Conservation (phyloP, 208 protist species). For the Crithidia sp. region DNA sequence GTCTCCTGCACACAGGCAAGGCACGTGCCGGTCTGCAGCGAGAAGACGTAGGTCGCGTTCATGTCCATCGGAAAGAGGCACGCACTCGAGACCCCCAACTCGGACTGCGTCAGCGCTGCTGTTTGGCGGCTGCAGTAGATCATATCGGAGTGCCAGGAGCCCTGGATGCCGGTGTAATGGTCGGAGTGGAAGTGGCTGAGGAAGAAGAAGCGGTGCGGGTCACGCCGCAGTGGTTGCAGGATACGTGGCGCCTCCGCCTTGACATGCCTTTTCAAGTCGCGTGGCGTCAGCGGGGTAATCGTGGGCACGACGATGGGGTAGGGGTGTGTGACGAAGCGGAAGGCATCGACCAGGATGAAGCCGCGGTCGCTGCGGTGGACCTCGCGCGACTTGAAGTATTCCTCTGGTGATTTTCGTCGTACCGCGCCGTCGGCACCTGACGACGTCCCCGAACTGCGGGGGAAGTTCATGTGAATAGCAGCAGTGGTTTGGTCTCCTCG, state of each 20-base stretch:
- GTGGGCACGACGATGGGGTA: not conserved
- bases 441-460: not conserved
- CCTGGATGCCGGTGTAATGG: constrained; percentile 81
- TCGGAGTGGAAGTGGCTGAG: constrained; percentile 93
- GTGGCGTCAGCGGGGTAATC: constrained; percentile 1
- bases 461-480: not conserved
- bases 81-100: constrained; percentile 47
- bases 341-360: constrained; percentile 80
- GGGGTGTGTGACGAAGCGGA: constrained; percentile 38
- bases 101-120: constrained; percentile 48
- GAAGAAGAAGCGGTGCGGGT: constrained; percentile 61
- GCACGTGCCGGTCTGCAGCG: constrained; percentile 35
- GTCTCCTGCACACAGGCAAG: constrained; percentile 20
- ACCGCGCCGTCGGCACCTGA: not conserved
- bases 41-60: constrained; percentile 58
- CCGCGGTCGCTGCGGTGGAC: constrained; percentile 42
- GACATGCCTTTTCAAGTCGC: too few species aligned
- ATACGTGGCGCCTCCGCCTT: too few species aligned
- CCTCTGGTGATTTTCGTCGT: not conserved
- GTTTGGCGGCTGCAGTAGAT: constrained; percentile 82
- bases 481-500: too few species aligned
- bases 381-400: constrained; percentile 68
- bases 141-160: constrained; percentile 45
- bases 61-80: constrained; percentile 59
- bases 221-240: not conserved